Conservation (phyloP, 768 basidiomycete genomes). For the Hygrocybe coccinea region DNA sequence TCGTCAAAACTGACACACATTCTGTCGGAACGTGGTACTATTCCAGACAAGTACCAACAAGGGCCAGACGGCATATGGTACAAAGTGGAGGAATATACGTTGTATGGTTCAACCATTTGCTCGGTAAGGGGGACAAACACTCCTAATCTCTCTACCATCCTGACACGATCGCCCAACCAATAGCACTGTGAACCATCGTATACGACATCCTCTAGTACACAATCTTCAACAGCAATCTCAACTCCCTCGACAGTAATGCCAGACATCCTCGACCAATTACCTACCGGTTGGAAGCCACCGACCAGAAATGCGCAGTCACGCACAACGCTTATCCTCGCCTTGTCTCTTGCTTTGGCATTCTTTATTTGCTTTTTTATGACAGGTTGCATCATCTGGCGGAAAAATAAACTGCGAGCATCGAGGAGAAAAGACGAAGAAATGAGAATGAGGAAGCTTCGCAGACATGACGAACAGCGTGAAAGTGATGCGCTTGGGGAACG, state of each 20-base stretch:
- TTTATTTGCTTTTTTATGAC: conserved; percentile 59
- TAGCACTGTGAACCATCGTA: conserved; percentile 6
- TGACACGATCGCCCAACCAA: not conserved
- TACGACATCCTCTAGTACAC: conserved; percentile 29
- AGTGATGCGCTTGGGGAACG: conserved; percentile 37
- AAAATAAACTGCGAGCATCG: conserved; percentile 28
- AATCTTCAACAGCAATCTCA: conserved; percentile 18
- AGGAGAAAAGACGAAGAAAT: conserved; percentile 48
- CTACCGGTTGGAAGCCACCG: conserved; percentile 48
- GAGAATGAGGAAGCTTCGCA: conserved; percentile 30
- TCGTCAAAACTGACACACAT: not conserved
- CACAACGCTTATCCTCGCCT: conserved; percentile 47
- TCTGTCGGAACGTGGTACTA: conserved; percentile 8
- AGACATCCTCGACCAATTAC: conserved; percentile 39
- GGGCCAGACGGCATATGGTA: conserved; percentile 57
- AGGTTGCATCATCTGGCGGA: conserved; percentile 57
- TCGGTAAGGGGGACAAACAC: conserved; percentile 32
- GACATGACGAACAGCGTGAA: conserved; percentile 21
- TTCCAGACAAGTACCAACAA: conserved; percentile 54
- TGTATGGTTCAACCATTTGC: conserved; percentile 70
- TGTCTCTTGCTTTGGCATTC: conserved; percentile 61
- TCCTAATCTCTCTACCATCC: not conserved
- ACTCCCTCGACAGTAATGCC: conserved; percentile 19
- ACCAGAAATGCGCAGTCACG: conserved; percentile 26
- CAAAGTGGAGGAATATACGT: conserved; percentile 48